Conservation (phyloP, 2,329 filamentous ascomycete species). For the Cladophialophora immunda region DNA sequence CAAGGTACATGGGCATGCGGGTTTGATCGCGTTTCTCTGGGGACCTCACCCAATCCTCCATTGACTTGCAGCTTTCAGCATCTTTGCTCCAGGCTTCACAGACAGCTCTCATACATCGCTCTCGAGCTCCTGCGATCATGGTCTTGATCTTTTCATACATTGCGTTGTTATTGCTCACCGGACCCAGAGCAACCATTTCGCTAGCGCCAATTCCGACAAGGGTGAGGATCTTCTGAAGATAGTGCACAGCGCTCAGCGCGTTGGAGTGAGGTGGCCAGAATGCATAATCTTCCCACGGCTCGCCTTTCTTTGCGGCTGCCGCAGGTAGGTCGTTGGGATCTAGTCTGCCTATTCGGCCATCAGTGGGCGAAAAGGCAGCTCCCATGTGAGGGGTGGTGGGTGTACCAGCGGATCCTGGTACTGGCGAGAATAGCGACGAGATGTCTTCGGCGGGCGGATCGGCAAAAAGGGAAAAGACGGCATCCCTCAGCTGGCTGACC, state of each 20-base stretch:
- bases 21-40: conserved; percentile 86
- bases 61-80: conserved; percentile 86
- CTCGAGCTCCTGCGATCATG: conserved; percentile 79
- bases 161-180: conserved; percentile 65
- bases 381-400: conserved; percentile 73
- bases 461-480: conserved; percentile 81
- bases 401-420: conserved; percentile 56
- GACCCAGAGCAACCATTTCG: conserved; percentile 79
- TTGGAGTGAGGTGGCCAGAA: conserved; percentile 97
- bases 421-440: conserved; percentile 82
- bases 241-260: conserved; percentile 89
- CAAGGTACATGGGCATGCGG: conserved; percentile 86
- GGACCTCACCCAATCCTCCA: conserved; percentile 93
- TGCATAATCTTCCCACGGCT: conserved; percentile 90
- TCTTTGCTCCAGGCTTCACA: conserved; percentile 94
- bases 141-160: conserved; percentile 76
- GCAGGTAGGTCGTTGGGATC: conserved; percentile 79
- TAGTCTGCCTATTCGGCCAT: conserved; percentile 77
- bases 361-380: conserved; percentile 66
- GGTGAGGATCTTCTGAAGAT: conserved; percentile 81
- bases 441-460: conserved; percentile 91
- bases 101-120: conserved; percentile 83
- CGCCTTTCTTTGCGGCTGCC: conserved; percentile 78
- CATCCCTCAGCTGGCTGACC: conserved; percentile 82
- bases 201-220: conserved; percentile 86